Conservation (phyloP, 352 stramenopile species). For the Globisporangium camurandrum region DNA sequence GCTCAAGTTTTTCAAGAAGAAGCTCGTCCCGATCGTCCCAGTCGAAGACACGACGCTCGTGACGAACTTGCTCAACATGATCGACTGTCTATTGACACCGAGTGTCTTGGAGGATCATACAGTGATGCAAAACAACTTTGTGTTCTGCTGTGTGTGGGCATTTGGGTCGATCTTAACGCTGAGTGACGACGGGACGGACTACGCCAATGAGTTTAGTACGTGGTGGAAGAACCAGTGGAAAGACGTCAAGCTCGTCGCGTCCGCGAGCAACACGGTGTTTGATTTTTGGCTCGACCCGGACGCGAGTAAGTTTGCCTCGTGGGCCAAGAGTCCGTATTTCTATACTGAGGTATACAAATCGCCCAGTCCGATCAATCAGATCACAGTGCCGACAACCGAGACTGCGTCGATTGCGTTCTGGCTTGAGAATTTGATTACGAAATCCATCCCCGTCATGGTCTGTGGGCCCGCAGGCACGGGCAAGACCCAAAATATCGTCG, state of each 20-base stretch:
- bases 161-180: conserved; percentile 91
- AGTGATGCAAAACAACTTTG: conserved; percentile 90
- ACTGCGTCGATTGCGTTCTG: conserved; percentile 94
- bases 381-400: conserved; percentile 92
- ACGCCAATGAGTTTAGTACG: conserved; percentile 91
- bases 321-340: conserved; percentile 94
- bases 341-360: conserved; percentile 86
- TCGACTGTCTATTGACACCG: conserved; percentile 86
- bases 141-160: conserved; percentile 94
- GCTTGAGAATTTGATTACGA: conserved; percentile 91
- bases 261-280: conserved; percentile 93
- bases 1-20: conserved; percentile 92
- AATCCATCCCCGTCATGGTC: conserved; percentile 91
- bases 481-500: conserved; percentile 94
- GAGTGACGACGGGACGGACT: conserved; percentile 92
- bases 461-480: conserved; percentile 90
- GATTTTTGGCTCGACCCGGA: conserved; percentile 96
- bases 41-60: conserved; percentile 93
- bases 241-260: conserved; percentile 91
- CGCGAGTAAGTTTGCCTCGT: conserved; percentile 89
- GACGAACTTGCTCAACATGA: conserved; percentile 92
- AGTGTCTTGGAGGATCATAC: conserved; percentile 67
- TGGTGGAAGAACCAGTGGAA: conserved; percentile 96
- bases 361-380: conserved; percentile 82
- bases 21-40: conserved; percentile 86